Evolutionary conservation across 2,329 filamentous ascomycete genomes (phyloP).

Genomic region (Neofusicoccum laricinum): DNA sequence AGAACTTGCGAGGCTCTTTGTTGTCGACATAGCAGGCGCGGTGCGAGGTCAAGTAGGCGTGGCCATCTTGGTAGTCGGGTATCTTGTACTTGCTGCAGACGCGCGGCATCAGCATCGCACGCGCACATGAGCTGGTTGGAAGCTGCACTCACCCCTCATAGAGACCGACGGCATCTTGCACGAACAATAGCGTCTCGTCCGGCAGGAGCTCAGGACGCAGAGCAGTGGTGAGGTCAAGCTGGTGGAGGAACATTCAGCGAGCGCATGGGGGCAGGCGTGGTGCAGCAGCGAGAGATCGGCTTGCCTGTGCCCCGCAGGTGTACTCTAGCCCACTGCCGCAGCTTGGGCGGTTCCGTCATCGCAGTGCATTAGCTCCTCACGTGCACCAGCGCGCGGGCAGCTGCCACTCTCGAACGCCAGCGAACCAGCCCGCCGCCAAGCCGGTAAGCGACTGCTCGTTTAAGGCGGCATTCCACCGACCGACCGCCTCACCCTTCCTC

Average conservation of each 20-base stretch:
- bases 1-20: slow-evolving; percentile 77
- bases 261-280: slow-evolving; percentile 29
- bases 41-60: slow-evolving; percentile 94
- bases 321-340: neutral
- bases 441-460: slow-evolving; percentile 11
- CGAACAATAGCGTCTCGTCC: slow-evolving; percentile 92
- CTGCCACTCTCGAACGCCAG: neutral
- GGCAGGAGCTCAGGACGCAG: slow-evolving; percentile 87
- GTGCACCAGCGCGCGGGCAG: neutral
- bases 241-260: slow-evolving; percentile 94
- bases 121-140: neutral
- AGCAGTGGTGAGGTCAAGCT: slow-evolving; percentile 92
- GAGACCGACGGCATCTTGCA: slow-evolving; percentile 94
- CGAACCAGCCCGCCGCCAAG: neutral
- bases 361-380: neutral
- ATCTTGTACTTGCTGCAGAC: slow-evolving; percentile 83
- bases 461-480: slow-evolving; percentile 14
- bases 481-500: slow-evolving; percentile 1
- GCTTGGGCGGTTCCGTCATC: slow-evolving; percentile 8
- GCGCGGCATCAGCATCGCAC: slow-evolving; percentile 15
- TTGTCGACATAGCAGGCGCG: slow-evolving; percentile 94
- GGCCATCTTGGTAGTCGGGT: slow-evolving; percentile 87
- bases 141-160: slow-evolving; percentile 79
- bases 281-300: neutral
- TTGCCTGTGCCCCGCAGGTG: neutral